Evolutionary conservation across 208 protist species (phyloP).

Genomic region (Crithidia bombi): DNA sequence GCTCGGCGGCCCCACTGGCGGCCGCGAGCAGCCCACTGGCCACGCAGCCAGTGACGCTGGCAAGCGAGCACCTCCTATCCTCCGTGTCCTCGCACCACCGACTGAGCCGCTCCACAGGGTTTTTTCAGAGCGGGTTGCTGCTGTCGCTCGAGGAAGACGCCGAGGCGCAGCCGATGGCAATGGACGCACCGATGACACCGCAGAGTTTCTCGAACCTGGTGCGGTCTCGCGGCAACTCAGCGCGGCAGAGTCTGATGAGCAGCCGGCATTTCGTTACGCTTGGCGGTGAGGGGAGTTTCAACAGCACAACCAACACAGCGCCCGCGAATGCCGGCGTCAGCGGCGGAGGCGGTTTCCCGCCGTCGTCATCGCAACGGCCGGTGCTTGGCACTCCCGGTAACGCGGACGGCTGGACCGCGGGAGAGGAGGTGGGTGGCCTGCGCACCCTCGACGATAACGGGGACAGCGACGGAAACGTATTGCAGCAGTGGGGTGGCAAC

Average conservation of each 20-base stretch:
- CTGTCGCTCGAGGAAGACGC: slow-evolving; percentile 31
- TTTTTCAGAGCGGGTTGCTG: slow-evolving; percentile 36
- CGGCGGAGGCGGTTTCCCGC: neutral
- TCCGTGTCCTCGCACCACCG: neutral
- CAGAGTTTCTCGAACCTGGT: slow-evolving; percentile 48
- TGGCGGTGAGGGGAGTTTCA: neutral
- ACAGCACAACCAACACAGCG: neutral
- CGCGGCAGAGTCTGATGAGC: slow-evolving; percentile 18
- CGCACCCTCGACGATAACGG: slow-evolving; percentile 7
- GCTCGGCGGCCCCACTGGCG: neutral
- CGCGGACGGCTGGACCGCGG: neutral
- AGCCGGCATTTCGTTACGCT: neutral
- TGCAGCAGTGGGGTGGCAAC: slow-evolving; percentile 11
- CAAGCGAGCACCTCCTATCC: neutral
- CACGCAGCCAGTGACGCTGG: neutral
- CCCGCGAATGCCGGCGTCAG: slow-evolving; percentile 1
- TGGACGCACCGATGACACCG: slow-evolving; percentile 61
- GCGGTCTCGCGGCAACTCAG: slow-evolving; percentile 21
- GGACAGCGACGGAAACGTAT: neutral
- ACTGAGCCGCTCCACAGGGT: neutral
- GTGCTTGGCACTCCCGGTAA: neutral
- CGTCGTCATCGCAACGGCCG: neutral
- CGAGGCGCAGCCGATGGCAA: slow-evolving; percentile 13
- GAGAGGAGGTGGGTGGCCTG: neutral
- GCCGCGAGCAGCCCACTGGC: slow-evolving; percentile 1